Base-by-base conservation (phyloP, 2,329 filamentous ascomycete genomes). In the Trichoderma sp. region DNA sequence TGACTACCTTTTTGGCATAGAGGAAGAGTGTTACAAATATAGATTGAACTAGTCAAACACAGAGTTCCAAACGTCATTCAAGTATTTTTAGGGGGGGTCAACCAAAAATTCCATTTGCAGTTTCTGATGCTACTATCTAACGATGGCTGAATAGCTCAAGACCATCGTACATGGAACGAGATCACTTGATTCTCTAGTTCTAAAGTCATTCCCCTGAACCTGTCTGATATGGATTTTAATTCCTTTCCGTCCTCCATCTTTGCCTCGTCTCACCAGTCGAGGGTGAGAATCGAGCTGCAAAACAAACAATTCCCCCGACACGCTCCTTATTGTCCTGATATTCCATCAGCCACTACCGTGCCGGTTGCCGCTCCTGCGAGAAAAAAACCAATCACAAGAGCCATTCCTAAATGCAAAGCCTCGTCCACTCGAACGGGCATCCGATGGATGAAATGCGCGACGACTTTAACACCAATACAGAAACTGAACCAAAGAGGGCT, bases 351-450 rank as follows among this genome's bases (percentile, higher is more conserved):
- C 65, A 70, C 63, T 59, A 59, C 63, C 63, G 63, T 39, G 63
- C 69, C 70, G 61, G 59, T 69, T 68, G 32, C 24, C 37, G 65
- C 55, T 46, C 56, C 49, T 59, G 63, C 63, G 39, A 51, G 10
- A 34, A 34, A 60, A 60, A 43, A 67, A 54, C 55, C 65, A 30
- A 55, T 58, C 59, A 54, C 68, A 65, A 54, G 55, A 66, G 49
- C 58, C 58, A 59, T 28, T 68, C 66, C 58, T 63, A 68, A 68
- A 68, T 68, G 66, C 56, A 59, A 24, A 59, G 73, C 76, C 76
- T 43, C 77, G 71, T 73, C 77, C 77, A 79, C 77, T 79, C 77
- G 77, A 79, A 75, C 73, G 77, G 74, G 46, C 72, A 75, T 75
- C 75, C 76, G 75, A 74, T 70, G 73, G 70, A 70, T 66, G 54